Evolutionary conservation across 108 stramenopile species (phyloP).

Genomic region (Mayamaea pseudoterrestris): DNA sequence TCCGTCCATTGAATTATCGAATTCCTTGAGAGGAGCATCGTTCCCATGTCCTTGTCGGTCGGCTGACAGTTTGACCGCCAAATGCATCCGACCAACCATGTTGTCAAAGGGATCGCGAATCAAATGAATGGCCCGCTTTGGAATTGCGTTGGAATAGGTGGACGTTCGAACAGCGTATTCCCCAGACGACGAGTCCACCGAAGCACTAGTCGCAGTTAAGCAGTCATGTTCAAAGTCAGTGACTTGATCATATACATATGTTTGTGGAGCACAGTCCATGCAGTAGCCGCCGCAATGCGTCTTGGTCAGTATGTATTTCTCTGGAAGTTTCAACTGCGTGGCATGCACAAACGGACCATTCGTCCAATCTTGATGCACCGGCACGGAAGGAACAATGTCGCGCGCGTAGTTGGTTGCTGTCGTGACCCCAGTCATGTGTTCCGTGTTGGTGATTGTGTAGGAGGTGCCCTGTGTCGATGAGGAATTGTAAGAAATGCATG

Average conservation of each 20-base stretch:
- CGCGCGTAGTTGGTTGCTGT: constrained; percentile 7
- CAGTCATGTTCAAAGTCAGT: constrained; percentile 7
- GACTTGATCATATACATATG: constrained; percentile 26
- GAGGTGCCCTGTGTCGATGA: constrained; percentile 5
- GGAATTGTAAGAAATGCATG: not conserved
- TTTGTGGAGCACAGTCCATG: constrained; percentile 19
- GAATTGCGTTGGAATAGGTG: constrained; percentile 17
- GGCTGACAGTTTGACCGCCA: constrained; percentile 5
- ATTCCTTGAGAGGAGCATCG: no score
- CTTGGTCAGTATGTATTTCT: constrained; percentile 36
- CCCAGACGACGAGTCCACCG: constrained; percentile 5
- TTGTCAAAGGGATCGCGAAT: constrained; percentile 56
- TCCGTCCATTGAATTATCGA: constrained; percentile 3
- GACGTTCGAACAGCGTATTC: no score
- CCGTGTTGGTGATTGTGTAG: constrained; percentile 5
- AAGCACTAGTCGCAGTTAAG: constrained; percentile 6
- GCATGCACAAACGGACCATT: not conserved
- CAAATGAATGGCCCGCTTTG: constrained; percentile 33
- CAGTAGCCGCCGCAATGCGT: constrained; percentile 52
- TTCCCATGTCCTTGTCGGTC: constrained; percentile 4
- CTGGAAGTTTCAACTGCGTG: not conserved
- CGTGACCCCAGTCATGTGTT: not conserved
- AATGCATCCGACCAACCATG: constrained; percentile 39
- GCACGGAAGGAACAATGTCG: not conserved
- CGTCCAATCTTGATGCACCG: not conserved